Evolutionary conservation across 768 basidiomycete species (phyloP).

Genomic region (Mycena leptocephala): DNA sequence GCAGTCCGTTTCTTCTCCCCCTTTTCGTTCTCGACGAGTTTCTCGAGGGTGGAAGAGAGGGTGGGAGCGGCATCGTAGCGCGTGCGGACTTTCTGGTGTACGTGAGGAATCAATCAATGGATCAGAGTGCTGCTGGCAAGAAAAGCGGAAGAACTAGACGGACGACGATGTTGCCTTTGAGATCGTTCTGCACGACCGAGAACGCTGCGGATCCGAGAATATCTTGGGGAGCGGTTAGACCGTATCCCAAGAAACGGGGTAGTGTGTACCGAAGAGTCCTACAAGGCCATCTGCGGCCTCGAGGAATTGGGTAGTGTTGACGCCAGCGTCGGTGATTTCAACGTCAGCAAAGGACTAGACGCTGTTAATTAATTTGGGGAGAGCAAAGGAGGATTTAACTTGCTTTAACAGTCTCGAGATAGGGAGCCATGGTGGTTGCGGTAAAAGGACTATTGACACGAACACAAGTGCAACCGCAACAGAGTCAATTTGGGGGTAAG

Average conservation of each 20-base stretch:
- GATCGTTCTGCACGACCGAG: constrained; percentile 84
- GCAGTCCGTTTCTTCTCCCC: constrained; percentile 89
- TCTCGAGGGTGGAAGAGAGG: constrained; percentile 85
- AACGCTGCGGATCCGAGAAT: constrained; percentile 91
- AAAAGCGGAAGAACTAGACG: constrained; percentile 42
- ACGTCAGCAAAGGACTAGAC: constrained; percentile 96
- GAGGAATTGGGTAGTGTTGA: constrained; percentile 91
- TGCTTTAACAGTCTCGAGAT: constrained; percentile 81
- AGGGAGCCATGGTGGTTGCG: constrained; percentile 75
- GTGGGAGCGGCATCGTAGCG: constrained; percentile 80
- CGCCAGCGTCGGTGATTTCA: constrained; percentile 85
- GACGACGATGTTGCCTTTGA: constrained; percentile 94
- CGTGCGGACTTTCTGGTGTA: constrained; percentile 88
- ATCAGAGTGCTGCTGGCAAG: constrained; percentile 11
- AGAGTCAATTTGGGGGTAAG: too few species aligned
- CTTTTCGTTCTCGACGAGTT: constrained; percentile 88
- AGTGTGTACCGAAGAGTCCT: constrained; percentile 86
- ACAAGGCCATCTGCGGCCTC: constrained; percentile 92
- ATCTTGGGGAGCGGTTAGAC: constrained; percentile 64
- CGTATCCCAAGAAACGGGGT: not conserved
- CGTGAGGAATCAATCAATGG: not conserved
- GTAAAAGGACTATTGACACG: constrained; percentile 33
- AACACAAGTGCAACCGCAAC: constrained; percentile 15
- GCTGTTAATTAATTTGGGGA: not conserved
- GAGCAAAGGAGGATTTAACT: constrained; percentile 25